Evolutionary conservation across 2,329 filamentous ascomycete species (phyloP).

Genomic region (Cladosporium austrohemisphaericum): DNA sequence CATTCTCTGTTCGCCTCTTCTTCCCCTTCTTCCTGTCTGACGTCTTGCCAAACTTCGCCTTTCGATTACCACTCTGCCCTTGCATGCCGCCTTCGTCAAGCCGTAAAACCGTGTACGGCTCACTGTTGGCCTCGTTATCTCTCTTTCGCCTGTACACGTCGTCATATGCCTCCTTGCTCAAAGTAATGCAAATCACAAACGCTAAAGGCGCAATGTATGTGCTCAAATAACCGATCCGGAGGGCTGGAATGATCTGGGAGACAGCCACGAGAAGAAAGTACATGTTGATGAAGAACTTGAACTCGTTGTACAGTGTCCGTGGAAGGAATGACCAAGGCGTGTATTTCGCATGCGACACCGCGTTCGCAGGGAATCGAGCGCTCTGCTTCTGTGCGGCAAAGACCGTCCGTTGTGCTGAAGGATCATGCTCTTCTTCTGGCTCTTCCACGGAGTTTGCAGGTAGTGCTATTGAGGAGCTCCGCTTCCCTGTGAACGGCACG

Average conservation of each 20-base stretch:
- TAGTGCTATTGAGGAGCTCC: constrained; percentile 25
- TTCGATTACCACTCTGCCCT: constrained; percentile 23
- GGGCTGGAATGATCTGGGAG: constrained; percentile 83
- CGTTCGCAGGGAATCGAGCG: constrained; percentile 79
- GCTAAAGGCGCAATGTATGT: constrained; percentile 91
- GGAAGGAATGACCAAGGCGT: constrained; percentile 92
- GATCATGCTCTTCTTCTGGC: constrained; percentile 47
- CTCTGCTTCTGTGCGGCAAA: constrained; percentile 70
- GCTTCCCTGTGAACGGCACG: constrained; percentile 24
- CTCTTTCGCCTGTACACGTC: constrained; percentile 81
- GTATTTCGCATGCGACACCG: constrained; percentile 96
- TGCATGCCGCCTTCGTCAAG: constrained; percentile 21
- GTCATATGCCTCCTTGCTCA: constrained; percentile 93
- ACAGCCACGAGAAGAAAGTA: constrained; percentile 95
- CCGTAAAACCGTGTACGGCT: constrained; percentile 73
- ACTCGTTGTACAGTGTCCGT: constrained; percentile 94
- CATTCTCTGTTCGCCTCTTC: constrained; percentile 30
- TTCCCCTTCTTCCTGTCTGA: constrained; percentile 33
- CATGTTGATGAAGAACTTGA: constrained; percentile 99
- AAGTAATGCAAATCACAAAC: constrained; percentile 86
- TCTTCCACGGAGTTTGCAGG: constrained; percentile 32
- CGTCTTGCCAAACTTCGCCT: constrained; percentile 29
- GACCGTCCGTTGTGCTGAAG: constrained; percentile 69
- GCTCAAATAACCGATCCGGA: constrained; percentile 89
- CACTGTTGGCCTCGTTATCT: constrained; percentile 91